Conservation (phyloP, 495 filamentous ascomycete genomes). For the Penicillium cosmopolitanum region DNA sequence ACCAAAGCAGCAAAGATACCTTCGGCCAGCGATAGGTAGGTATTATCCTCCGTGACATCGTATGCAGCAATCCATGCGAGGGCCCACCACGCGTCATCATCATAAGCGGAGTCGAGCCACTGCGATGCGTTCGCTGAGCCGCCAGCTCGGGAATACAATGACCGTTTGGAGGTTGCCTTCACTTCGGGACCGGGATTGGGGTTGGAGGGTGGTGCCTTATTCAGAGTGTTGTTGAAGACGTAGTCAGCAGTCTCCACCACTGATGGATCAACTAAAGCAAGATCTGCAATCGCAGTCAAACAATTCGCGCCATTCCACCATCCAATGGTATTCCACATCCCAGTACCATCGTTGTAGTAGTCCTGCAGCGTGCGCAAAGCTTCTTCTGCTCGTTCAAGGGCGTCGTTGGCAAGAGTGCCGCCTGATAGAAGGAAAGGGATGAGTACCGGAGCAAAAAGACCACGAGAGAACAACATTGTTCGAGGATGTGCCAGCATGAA, state of each 20-base stretch:
- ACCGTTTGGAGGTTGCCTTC: conserved; percentile 13
- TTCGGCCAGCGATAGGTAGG: conserved; percentile 59
- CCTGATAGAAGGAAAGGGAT: conserved; percentile 12
- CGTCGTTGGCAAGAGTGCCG: conserved; percentile 21
- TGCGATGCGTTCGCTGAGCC: conserved; percentile 25
- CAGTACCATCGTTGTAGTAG: conserved; percentile 65
- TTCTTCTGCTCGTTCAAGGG: conserved; percentile 42
- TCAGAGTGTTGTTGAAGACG: conserved; percentile 50
- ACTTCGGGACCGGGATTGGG: conserved; percentile 26
- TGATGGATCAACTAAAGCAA: conserved; percentile 51
- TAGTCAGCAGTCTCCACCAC: conserved; percentile 32
- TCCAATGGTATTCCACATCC: conserved; percentile 66
- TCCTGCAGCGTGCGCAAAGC: conserved; percentile 56
- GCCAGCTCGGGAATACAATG: conserved; percentile 6
- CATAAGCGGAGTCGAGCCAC: conserved; percentile 65
- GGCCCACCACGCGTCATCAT: conserved; percentile 77
- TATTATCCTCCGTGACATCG: conserved; percentile 58
- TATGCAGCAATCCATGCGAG: conserved; percentile 67
- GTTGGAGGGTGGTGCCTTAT: conserved; percentile 32
- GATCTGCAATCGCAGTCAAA: conserved; percentile 65
- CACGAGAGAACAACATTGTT: conserved; percentile 19
- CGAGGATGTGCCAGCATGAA: conserved; percentile 2
- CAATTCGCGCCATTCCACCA: conserved; percentile 83
- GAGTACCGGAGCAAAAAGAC: conserved; percentile 16
- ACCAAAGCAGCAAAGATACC: conserved; percentile 65